phyloP scores from a whole-genome alignment of 1,139 yeast genomes.

The Candida labiduridarum region DNA sequence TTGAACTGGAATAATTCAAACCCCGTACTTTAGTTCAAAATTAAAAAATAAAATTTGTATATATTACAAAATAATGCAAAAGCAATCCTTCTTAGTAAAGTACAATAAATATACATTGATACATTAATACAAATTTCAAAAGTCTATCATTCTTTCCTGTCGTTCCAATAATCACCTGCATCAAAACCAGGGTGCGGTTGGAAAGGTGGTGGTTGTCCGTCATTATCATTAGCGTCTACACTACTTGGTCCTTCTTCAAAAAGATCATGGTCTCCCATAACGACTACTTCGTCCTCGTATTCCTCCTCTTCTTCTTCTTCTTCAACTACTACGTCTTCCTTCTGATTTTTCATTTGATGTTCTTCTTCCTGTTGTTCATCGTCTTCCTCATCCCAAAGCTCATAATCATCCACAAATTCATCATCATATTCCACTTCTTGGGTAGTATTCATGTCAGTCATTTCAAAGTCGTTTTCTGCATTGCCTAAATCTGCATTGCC shows the following conservation, averaged over 20 bases:
- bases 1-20: neutral
- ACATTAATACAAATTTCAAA: neutral
- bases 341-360: neutral
- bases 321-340: neutral
- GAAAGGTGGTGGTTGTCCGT: constrained; percentile 34
- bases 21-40: neutral
- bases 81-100: no score
- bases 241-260: neutral
- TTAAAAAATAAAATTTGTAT: neutral
- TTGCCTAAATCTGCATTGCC: neutral
- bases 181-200: constrained; percentile 37
- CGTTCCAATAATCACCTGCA: constrained; percentile 39
- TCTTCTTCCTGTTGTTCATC: neutral
- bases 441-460: neutral
- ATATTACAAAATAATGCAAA: no score
- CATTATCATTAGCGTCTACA: neutral
- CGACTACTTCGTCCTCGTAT: neutral
- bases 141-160: constrained; percentile 12
- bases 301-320: constrained; percentile 5
- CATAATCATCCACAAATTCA: constrained; percentile 31
- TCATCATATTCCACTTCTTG: constrained; percentile 21
- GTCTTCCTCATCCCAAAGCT: constrained; percentile 27
- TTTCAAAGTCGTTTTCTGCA: neutral
- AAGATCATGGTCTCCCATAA: neutral
- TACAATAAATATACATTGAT: no score